phyloP scores from a whole-genome alignment of 257 asterid species.

The Przewalskia tangutica region DNA sequence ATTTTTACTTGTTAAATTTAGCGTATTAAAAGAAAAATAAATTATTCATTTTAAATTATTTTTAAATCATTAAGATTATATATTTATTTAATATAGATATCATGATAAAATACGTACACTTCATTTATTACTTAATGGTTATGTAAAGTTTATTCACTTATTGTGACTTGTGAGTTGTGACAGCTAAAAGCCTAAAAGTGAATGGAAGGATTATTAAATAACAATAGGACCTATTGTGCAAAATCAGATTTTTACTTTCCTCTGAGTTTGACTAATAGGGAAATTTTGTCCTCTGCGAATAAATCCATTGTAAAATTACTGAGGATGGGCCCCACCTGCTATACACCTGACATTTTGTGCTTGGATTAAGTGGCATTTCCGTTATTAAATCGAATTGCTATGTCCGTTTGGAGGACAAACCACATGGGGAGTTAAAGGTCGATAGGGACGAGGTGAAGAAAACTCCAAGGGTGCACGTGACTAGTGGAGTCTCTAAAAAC shows the following conservation, averaged over 20 bases:
- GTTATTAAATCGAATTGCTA: neutral
- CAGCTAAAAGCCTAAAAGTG: no score
- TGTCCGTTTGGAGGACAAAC: neutral
- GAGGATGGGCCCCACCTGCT: neutral
- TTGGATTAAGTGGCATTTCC: conserved; percentile 1
- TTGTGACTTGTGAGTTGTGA: no score
- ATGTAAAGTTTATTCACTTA: no score
- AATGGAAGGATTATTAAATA: no score
- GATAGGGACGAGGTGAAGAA: conserved; percentile 23
- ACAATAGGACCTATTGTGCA: neutral
- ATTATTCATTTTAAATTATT: no score
- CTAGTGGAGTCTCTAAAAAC: neutral
- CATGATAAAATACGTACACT: no score
- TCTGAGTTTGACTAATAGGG: neutral
- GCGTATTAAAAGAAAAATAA: no score
- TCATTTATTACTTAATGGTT: no score
- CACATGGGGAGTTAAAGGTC: conserved; percentile 25
- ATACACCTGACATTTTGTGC: neutral
- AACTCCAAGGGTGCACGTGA: conserved; percentile 35
- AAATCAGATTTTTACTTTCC: neutral
- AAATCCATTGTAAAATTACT: neutral
- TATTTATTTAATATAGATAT: no score
- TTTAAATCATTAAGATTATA: no score
- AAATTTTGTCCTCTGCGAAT: neutral
- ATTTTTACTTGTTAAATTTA: no score